Conservation (phyloP, 306 rosid species). For the Dicorynia guianensis region DNA sequence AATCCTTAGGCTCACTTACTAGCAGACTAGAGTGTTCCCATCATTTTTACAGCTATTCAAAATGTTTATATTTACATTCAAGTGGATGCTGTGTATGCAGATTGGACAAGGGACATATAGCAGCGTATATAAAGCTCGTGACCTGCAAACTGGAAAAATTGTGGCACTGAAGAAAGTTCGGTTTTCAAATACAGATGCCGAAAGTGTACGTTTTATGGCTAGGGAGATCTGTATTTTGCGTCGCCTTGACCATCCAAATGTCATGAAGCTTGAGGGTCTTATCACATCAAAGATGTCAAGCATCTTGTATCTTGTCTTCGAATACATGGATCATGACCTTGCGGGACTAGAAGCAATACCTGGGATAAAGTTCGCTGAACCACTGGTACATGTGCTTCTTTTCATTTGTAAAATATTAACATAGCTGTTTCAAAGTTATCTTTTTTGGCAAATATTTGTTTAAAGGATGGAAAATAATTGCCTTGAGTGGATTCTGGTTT, state of each 20-base stretch:
- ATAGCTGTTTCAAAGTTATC: neutral
- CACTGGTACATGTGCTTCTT: conserved; percentile 63
- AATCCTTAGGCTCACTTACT: conserved; percentile 6
- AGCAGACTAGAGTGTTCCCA: neutral
- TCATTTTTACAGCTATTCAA: neutral
- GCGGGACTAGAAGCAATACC: conserved; percentile 71
- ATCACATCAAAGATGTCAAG: conserved; percentile 82
- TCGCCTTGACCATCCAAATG: conserved; percentile 89
- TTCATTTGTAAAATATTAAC: neutral
- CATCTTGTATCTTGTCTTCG: conserved; percentile 90
- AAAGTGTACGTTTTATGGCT: conserved; percentile 97
- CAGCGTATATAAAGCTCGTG: conserved; percentile 85
- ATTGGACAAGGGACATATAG: conserved; percentile 98
- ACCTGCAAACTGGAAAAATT: conserved; percentile 79
- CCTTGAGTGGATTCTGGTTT: neutral
- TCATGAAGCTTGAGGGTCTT: conserved; percentile 88
- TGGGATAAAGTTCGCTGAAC: conserved; percentile 71
- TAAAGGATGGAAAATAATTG: neutral
- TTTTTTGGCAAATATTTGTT: neutral
- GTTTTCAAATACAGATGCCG: conserved; percentile 75
- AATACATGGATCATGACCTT: conserved; percentile 98
- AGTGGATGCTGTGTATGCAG: conserved; percentile 52
- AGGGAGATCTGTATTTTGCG: conserved; percentile 93
- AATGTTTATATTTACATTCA: conserved; percentile 15
- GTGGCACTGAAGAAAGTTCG: conserved; percentile 95